A percentile compares a stretch with the other conserved stretches of the same genome.
Conservation (phyloP, 768 basidiomycete genomes). For the Suillus ampliporus region DNA sequence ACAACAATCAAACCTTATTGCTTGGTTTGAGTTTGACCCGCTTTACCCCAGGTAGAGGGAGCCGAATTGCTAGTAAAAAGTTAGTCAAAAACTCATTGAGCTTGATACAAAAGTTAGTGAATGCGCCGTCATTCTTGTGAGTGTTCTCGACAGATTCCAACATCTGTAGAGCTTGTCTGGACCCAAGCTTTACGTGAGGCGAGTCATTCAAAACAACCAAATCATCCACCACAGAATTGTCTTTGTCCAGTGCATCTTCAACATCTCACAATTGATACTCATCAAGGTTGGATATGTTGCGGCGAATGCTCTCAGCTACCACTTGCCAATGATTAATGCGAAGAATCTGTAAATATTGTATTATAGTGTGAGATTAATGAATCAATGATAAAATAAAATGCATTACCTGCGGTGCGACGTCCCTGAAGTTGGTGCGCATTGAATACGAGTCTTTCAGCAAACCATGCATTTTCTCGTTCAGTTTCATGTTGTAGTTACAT, state of each 20-base stretch:
- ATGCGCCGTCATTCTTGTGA: not conserved
- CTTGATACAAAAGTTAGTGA: slow-evolving; percentile 8
- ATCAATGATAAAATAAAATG: not conserved
- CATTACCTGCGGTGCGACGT: slow-evolving; percentile 42
- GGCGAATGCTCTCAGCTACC: not conserved
- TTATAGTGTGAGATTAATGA: not conserved
- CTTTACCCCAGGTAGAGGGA: not conserved
- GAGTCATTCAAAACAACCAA: not conserved
- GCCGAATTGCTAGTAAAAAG: not conserved
- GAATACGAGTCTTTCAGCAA: slow-evolving; percentile 32
- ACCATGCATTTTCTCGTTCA: slow-evolving; percentile 37
- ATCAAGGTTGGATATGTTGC: not conserved
- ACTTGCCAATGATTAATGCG: not conserved
- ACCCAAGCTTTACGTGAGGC: slow-evolving; percentile 13
- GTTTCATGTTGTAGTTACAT: slow-evolving; percentile 37
- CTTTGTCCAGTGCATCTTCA: not conserved
- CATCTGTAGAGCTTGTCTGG: not conserved
- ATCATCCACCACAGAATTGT: not conserved
- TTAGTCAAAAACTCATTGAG: slow-evolving; percentile 10
- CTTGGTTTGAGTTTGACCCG: slow-evolving; percentile 4
- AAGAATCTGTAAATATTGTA: not conserved
- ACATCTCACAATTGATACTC: not conserved
- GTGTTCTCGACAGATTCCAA: slow-evolving; percentile 7
- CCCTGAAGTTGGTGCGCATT: slow-evolving; percentile 38
- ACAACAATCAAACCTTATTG: not conserved